Percentiles rank a stretch among this genome's conserved stretches.
These are phyloP conservation scores for Lasiosphaeria miniovina DNA, from an alignment of 495 filamentous ascomycete species.

Conservation along the genomic window DNA sequence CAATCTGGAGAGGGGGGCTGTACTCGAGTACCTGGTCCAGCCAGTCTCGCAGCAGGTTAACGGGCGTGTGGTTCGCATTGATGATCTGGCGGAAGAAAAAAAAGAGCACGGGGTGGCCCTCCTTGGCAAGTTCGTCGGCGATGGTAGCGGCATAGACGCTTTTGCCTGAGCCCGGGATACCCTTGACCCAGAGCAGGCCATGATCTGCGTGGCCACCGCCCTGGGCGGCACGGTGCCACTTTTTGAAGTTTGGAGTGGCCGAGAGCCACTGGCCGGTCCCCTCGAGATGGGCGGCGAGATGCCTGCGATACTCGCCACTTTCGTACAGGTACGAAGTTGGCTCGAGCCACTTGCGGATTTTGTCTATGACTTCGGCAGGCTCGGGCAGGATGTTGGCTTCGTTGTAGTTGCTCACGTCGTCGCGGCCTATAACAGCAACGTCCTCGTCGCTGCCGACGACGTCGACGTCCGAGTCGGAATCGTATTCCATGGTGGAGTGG, in stretches of 20 bases:
- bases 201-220: constrained; percentile 17
- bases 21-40: constrained; percentile 39
- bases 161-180: constrained; percentile 53
- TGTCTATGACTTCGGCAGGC: constrained; percentile 15
- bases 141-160: constrained; percentile 46
- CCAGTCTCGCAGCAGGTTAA: constrained; percentile 44
- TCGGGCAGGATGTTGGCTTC: constrained; percentile 29
- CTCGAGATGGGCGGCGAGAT: constrained; percentile 36
- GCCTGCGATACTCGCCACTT: constrained; percentile 34
- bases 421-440: constrained; percentile 24
- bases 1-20: constrained; percentile 37
- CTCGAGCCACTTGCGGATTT: constrained; percentile 38
- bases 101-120: constrained; percentile 40
- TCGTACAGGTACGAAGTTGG: constrained; percentile 35
- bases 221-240: constrained; percentile 34
- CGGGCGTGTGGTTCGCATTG: constrained; percentile 43
- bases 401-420: constrained; percentile 34
- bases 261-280: constrained; percentile 49
- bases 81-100: constrained; percentile 59
- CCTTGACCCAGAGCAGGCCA: constrained; percentile 49
- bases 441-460: constrained; percentile 24
- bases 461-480: constrained; percentile 3
- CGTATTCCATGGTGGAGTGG: not conserved
- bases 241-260: constrained; percentile 30
- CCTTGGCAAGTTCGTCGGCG: constrained; percentile 26